phyloP scores from a whole-genome alignment of 2,329 filamentous ascomycete genomes.

The Acephala macrosclerotiorum region DNA sequence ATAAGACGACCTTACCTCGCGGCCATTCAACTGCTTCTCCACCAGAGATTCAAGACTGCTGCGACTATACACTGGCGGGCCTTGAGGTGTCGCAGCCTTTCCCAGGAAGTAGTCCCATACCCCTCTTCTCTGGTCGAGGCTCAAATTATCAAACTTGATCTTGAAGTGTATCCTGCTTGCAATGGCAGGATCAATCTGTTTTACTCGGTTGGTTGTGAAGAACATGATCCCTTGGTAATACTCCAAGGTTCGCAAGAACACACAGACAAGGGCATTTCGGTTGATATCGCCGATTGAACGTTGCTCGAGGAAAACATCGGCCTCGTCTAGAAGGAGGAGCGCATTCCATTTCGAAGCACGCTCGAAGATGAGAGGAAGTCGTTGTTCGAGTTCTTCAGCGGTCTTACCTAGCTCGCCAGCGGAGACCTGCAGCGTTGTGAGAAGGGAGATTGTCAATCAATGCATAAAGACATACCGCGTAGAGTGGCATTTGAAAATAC shows the following conservation, averaged over 20 bases:
- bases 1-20: constrained; percentile 18
- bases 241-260: constrained; percentile 48
- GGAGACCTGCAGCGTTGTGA: constrained; percentile 9
- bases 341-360: constrained; percentile 48
- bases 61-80: constrained; percentile 6
- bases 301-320: constrained; percentile 30
- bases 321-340: constrained; percentile 34
- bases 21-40: constrained; percentile 14
- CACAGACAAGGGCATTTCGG: constrained; percentile 23
- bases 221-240: constrained; percentile 49
- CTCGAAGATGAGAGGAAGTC: constrained; percentile 54
- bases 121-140: constrained; percentile 16
- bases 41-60: constrained; percentile 4
- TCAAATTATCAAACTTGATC: constrained; percentile 30
- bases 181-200: constrained; percentile 28
- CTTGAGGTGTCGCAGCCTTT: constrained; percentile 9
- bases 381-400: constrained; percentile 39
- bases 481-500: constrained; percentile 17
- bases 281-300: constrained; percentile 16
- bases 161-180: constrained; percentile 30
- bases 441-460: neutral
- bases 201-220: constrained; percentile 44
- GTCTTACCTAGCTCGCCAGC: constrained; percentile 14
- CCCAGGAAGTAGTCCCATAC: neutral
- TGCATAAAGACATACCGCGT: neutral